A percentile compares a stretch with the other conserved stretches of the same genome.
These are phyloP conservation scores for Stemphylium beticola DNA, from an alignment of 2,329 filamentous ascomycete species.

Conservation along the genomic window DNA sequence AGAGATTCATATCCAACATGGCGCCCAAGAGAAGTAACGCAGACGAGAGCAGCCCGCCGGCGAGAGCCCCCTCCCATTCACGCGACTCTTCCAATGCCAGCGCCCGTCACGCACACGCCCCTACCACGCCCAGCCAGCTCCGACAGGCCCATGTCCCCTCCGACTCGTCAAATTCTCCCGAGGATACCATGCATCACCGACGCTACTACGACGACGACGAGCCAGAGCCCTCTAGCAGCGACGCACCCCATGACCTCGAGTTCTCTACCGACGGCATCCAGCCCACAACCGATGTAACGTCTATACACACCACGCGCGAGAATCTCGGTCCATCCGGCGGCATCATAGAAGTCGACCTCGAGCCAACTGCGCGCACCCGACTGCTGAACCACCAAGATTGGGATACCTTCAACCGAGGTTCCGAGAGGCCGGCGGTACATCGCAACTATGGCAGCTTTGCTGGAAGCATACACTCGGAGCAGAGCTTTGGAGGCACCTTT, in stretches of 20 bases:
- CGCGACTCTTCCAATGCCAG: conserved; percentile 42
- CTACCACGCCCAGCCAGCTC: conserved; percentile 48
- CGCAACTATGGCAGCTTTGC: conserved; percentile 60
- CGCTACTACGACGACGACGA: conserved; percentile 28
- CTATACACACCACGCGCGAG: conserved; percentile 35
- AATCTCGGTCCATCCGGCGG: conserved; percentile 23
- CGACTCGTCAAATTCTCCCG: conserved; percentile 50
- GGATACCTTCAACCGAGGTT: conserved; percentile 71
- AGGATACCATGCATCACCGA: conserved; percentile 45
- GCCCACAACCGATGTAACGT: conserved; percentile 39
- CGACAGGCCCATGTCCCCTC: conserved; percentile 53
- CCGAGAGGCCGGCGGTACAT: conserved; percentile 67
- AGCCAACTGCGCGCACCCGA: conserved; percentile 47
- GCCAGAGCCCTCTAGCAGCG: conserved; percentile 25
- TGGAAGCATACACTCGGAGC: conserved; percentile 56
- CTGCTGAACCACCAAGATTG: conserved; percentile 48
- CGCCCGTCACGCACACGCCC: conserved; percentile 42
- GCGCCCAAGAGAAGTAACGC: conserved; percentile 29
- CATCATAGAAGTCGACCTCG: conserved; percentile 34
- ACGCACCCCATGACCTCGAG: conserved; percentile 25
- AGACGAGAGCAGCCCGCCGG: conserved; percentile 29
- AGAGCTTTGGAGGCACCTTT: conserved; percentile 49
- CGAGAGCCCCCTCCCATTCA: conserved; percentile 31
- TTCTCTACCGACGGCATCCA: conserved; percentile 42
- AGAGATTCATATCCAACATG: conserved; percentile 20